phyloP scores from a whole-genome alignment of 2,329 filamentous ascomycete genomes.

The Madurella fahalii region DNA sequence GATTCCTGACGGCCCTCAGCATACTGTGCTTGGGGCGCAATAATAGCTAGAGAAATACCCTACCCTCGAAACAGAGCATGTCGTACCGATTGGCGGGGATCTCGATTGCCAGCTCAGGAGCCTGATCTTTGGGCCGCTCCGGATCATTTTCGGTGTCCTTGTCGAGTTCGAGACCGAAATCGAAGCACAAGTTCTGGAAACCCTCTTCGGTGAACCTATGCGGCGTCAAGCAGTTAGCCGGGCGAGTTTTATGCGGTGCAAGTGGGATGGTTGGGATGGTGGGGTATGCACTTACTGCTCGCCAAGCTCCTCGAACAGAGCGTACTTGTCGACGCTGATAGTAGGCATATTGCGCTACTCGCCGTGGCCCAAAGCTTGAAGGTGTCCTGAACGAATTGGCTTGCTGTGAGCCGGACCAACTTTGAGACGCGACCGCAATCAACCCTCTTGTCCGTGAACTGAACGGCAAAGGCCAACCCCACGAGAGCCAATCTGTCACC shows the following conservation, averaged over 20 bases:
- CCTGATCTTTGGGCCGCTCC: constrained; percentile 75
- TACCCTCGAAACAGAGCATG: constrained; percentile 93
- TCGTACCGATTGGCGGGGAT: constrained; percentile 93
- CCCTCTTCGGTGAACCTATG: constrained; percentile 81
- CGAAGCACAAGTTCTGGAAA: constrained; percentile 97
- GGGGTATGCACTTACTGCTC: constrained; percentile 62
- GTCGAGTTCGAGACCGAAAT: constrained; percentile 96
- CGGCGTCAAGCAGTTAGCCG: background rate
- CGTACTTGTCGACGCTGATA: constrained; percentile 93
- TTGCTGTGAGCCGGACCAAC: constrained; percentile 6
- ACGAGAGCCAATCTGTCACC: constrained; percentile 4
- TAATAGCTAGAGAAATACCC: background rate
- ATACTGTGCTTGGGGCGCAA: background rate
- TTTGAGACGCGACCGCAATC: constrained; percentile 10
- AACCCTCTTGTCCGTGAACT: constrained; percentile 11
- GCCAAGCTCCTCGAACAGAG: constrained; percentile 88
- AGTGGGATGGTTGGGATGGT: constrained; percentile 14
- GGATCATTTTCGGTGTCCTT: constrained; percentile 77
- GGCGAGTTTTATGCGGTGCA: background rate
- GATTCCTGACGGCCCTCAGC: constrained; percentile 44
- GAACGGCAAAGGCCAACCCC: constrained; percentile 18
- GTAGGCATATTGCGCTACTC: constrained; percentile 59
- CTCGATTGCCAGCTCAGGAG: constrained; percentile 94
- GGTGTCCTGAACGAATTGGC: constrained; percentile 13
- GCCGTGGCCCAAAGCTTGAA: background rate